Evolutionary conservation across 1,139 yeast genomes (phyloP), one percentile per base, ranked within the genome.

Genomic region (Debaryomycetaceae sp.): DNA sequence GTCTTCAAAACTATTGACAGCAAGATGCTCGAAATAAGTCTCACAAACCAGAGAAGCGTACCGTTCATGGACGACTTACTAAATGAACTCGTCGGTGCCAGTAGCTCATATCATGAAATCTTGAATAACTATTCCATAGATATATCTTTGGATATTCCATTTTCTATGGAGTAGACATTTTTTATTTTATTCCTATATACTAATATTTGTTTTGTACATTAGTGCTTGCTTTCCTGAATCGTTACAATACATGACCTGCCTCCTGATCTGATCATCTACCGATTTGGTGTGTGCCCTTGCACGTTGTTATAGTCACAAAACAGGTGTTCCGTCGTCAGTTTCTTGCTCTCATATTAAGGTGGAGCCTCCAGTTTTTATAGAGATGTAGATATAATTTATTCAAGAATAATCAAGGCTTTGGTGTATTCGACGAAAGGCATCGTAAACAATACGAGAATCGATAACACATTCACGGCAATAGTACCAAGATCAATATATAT

Each of bases 21-120:
- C 43, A 66, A 72, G 9, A 67, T 75, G 13, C 52, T 68, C 11
- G 77, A 73, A 29, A 63, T 71, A 20, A 64, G 71, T 41, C 51
- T 71, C 38, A 63, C 58, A 24, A 38, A 47, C 5, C 24, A 38
- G 49, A 5, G 51, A 22, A 57, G 68, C 42, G 69, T 71, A 6
- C 62, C 66, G 41, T 53, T 49, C 37, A 68, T 71, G 59, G 71
- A 70, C 36, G 64, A 68, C 44, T 55, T 74, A 34, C 62, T 73
- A 17, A 58, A 59, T 24, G 76, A 70, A 42, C 52, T 74, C 9
- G 59, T 71, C 45, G 76, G 75, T 38, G 76, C 76, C 1, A 67
- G 68, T 38, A 65, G 68, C 42, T 70, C 71, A 5, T 75, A 73
- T 48, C 75, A 72, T 49, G 77, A 72, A 35, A 69, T 74, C 24